Base-by-base conservation (phyloP, 2,329 filamentous ascomycete genomes). In the Leptographium wingfieldii region DNA sequence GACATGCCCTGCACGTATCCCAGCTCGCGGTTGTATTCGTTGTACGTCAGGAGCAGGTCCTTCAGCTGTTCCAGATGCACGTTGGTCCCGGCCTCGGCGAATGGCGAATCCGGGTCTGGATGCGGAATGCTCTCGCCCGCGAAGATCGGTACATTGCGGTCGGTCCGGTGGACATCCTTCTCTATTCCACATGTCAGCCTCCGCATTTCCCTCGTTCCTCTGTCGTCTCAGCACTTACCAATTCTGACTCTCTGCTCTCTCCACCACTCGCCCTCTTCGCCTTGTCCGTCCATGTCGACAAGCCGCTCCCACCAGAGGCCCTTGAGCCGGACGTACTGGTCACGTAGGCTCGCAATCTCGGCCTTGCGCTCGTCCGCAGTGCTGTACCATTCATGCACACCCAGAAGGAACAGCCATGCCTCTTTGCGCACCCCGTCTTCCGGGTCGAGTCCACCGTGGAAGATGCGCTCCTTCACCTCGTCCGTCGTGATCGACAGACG, bases 1-100 rank as follows among this genome's bases (percentile, higher is more conserved):
- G 91, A 96, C 94, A 99, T 99, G 63, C 94, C 94, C 75, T 99
- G 94, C 1, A 99, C 94, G 69, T 99, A 99, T 56, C 95, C 94
- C 3, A 99, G 81, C 61, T 94, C 90, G 61, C 85, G 88, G 75
- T 99, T 99, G 74, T 95, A 95, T 74, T 99, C 94, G 70, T 99
- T 97, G 73, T 99, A 99, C 0, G 94, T 97, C 22, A 99, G 80
- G 0, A 99, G 85, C 89, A 99, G 95, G 71, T 99, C 94, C 74
- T 99, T 99, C 83, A 99, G 89, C 75, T 99, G 94, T 73, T 99
- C 94, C 64, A 99, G 81, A 72, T 99, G 94, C 6, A 96, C 92
- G 68, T 99, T 99, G 55, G 94, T 99, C 63, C 94, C 94, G 4
- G 86, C 83, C 53, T 92, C 88, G 14, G 92, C 90, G 72, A 97